phyloP scores from a whole-genome alignment of 768 basidiomycete species.

The Strobilomyces confusus region DNA sequence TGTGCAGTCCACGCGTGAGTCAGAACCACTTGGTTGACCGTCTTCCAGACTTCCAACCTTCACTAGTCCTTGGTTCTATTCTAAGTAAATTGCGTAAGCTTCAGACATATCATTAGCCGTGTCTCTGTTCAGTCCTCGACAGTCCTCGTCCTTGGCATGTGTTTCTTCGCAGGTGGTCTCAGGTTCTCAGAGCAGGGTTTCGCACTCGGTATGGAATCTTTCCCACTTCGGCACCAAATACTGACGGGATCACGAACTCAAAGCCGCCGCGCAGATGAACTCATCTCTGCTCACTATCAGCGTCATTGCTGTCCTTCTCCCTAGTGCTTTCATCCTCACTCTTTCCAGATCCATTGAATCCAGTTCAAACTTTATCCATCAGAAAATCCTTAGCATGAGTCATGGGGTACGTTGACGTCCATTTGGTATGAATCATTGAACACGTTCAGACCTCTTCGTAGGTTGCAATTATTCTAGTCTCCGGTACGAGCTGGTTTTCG shows the following conservation, averaged over 20 bases:
- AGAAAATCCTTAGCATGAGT: slow-evolving; percentile 62
- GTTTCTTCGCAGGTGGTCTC: slow-evolving; percentile 79
- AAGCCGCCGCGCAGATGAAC: slow-evolving; percentile 70
- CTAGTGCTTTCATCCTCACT: slow-evolving; percentile 43
- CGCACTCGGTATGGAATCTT: slow-evolving; percentile 53
- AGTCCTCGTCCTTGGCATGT: slow-evolving; percentile 85
- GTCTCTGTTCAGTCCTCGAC: background rate
- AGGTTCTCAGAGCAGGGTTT: slow-evolving; percentile 78
- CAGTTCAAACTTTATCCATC: no score
- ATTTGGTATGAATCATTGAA: background rate
- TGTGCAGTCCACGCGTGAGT: slow-evolving; percentile 75
- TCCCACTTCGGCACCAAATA: background rate
- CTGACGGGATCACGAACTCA: background rate
- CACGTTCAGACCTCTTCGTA: slow-evolving; percentile 24
- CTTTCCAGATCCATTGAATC: no score
- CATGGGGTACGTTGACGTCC: slow-evolving; percentile 52
- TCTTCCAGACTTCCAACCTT: background rate
- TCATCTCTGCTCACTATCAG: slow-evolving; percentile 74
- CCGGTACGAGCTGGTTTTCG: slow-evolving; percentile 46
- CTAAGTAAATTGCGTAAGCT: slow-evolving; percentile 65
- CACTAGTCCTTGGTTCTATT: slow-evolving; percentile 74
- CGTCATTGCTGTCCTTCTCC: slow-evolving; percentile 72
- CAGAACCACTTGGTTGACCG: background rate
- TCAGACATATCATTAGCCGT: background rate
- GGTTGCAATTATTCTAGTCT: slow-evolving; percentile 75